These are phyloP conservation scores for Trypanosoma platydactyli DNA, from an alignment of 208 protist species.

Conservation along the genomic window DNA sequence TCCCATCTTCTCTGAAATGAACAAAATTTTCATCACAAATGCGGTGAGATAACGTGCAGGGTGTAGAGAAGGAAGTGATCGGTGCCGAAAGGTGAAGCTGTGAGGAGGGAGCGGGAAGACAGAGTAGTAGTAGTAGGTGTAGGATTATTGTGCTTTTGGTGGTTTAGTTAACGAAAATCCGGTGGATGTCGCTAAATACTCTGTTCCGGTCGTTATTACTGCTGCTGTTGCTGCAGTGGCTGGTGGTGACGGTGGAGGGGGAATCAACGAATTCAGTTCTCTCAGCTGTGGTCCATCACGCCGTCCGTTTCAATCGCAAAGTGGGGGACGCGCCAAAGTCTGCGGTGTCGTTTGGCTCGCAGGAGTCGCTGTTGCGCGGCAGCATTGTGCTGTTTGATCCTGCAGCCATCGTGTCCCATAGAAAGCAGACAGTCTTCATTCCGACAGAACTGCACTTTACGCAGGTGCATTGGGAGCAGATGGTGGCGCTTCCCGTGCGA, in stretches of 20 bases:
- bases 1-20: too few species aligned
- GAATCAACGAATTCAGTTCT: slow-evolving; percentile 24
- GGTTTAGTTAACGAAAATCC: neutral
- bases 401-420: slow-evolving; percentile 25
- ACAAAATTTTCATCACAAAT: too few species aligned
- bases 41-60: too few species aligned
- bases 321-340: neutral
- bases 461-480: slow-evolving; percentile 31
- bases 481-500: slow-evolving; percentile 30
- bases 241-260: neutral
- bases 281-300: slow-evolving; percentile 40
- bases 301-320: slow-evolving; percentile 57
- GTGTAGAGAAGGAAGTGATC: too few species aligned
- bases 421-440: slow-evolving; percentile 55
- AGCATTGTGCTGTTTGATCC: slow-evolving; percentile 39
- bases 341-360: slow-evolving; percentile 38
- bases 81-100: too few species aligned
- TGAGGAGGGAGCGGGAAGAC: too few species aligned
- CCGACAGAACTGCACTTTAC: slow-evolving; percentile 49
- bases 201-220: neutral
- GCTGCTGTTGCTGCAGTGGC: neutral
- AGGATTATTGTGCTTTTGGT: neutral
- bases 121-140: too few species aligned
- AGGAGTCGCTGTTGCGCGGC: slow-evolving; percentile 55
- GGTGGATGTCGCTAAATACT: neutral